These are phyloP conservation scores for Globisporangium viniferum DNA, from an alignment of 352 stramenopile species.

Conservation along the genomic window DNA sequence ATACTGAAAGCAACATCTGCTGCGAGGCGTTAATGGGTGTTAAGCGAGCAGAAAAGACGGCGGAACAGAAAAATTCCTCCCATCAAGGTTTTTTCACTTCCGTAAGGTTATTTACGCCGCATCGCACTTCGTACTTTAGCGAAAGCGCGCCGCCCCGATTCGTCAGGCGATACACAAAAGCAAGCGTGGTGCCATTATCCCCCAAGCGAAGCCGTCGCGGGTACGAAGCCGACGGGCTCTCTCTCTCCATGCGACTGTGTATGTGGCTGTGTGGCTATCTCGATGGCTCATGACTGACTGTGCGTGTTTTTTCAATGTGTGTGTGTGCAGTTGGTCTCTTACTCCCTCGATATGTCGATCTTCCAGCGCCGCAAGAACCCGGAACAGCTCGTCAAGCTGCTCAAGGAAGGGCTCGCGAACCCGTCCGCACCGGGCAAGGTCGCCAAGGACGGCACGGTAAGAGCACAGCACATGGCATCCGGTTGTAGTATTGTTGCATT, in stretches of 20 bases:
- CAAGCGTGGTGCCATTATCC: neutral
- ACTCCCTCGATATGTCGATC: conserved; percentile 43
- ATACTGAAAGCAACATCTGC: neutral
- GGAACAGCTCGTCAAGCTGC: conserved; percentile 78
- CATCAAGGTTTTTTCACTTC: neutral
- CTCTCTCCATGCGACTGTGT: neutral
- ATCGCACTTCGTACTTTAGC: neutral
- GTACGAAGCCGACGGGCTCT: neutral
- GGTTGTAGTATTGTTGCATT: neutral
- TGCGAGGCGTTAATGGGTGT: neutral
- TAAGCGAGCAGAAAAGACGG: neutral
- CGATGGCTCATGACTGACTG: neutral
- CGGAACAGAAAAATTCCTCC: neutral
- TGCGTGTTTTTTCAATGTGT: neutral
- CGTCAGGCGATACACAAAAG: neutral
- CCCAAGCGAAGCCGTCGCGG: neutral
- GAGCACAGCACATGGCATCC: neutral
- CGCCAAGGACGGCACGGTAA: conserved; percentile 46
- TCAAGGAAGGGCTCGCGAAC: conserved; percentile 67
- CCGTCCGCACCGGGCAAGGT: conserved; percentile 46
- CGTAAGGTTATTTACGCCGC: neutral
- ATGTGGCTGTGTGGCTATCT: neutral
- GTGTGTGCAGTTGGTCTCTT: neutral
- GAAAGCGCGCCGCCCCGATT: neutral
- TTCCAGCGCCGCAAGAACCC: conserved; percentile 78